Percentiles rank a stretch among this genome's conserved stretches.
Conservation (phyloP, 2,329 filamentous ascomycete genomes). For the Cladosporium colombiae region DNA sequence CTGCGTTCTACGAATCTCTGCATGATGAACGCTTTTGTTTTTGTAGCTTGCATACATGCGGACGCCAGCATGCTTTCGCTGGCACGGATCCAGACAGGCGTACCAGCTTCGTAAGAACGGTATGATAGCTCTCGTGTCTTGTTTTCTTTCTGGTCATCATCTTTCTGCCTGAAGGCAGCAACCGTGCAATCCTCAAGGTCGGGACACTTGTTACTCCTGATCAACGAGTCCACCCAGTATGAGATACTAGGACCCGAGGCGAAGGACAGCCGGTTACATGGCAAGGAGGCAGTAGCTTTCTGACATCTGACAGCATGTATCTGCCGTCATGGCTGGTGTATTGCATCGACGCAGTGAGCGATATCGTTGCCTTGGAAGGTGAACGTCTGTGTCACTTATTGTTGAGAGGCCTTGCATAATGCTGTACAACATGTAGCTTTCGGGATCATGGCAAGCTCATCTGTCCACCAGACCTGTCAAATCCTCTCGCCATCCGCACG, state of each 20-base stretch:
- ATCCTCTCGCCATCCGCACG: background rate
- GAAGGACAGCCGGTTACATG: background rate
- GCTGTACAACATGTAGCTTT: background rate
- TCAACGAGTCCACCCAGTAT: background rate
- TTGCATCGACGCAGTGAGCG: background rate
- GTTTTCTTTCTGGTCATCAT: background rate
- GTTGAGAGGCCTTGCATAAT: background rate
- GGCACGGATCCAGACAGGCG: background rate
- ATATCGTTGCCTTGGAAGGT: background rate
- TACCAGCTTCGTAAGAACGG: background rate
- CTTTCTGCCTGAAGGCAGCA: background rate
- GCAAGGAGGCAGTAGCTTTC: background rate
- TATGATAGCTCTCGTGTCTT: background rate
- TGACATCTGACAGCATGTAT: background rate
- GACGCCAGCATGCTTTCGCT: background rate
- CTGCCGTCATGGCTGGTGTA: background rate
- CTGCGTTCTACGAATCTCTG: background rate
- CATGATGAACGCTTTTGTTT: background rate
- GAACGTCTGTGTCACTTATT: background rate
- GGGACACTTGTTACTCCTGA: background rate
- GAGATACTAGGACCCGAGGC: background rate
- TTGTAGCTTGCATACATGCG: background rate
- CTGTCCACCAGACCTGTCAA: background rate
- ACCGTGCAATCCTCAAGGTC: background rate
- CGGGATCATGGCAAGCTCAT: background rate